These are phyloP conservation scores for Syzygium oleosum DNA, from an alignment of 345 rosid species.

Conservation along the genomic window DNA sequence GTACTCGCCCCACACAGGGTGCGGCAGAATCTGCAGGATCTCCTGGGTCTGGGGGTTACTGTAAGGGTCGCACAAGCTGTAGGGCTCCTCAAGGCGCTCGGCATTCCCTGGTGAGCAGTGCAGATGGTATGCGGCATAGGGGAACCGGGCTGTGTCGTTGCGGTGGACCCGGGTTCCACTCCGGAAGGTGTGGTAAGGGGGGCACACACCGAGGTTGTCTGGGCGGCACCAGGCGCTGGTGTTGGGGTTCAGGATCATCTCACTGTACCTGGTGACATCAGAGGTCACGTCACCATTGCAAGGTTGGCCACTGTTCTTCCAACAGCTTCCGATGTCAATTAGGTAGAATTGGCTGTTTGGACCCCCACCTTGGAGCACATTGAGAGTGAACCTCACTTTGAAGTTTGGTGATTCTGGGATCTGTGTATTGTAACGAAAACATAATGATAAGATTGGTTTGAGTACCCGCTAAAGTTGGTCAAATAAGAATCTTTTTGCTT, in stretches of 20 bases:
- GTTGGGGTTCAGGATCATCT: slow-evolving; percentile 56
- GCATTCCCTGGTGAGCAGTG: slow-evolving; percentile 67
- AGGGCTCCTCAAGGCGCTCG: slow-evolving; percentile 25
- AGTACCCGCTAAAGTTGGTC: background rate
- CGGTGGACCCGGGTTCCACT: slow-evolving; percentile 36
- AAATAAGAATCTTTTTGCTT: background rate
- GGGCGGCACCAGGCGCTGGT: slow-evolving; percentile 39
- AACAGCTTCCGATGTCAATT: slow-evolving; percentile 73
- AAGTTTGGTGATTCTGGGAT: slow-evolving; percentile 75
- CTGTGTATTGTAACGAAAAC: slow-evolving; percentile 17
- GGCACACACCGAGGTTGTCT: slow-evolving; percentile 28
- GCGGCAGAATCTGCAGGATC: slow-evolving; percentile 64
- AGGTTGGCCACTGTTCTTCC: slow-evolving; percentile 66
- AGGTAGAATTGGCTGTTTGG: slow-evolving; percentile 65
- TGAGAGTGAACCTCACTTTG: slow-evolving; percentile 44
- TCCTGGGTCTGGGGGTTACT: slow-evolving; percentile 75
- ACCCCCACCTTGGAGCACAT: slow-evolving; percentile 68
- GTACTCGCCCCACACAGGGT: slow-evolving; percentile 60
- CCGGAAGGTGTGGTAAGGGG: slow-evolving; percentile 50
- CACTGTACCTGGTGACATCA: slow-evolving; percentile 74
- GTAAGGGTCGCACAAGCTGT: slow-evolving; percentile 47
- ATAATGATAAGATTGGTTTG: background rate
- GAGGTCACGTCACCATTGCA: slow-evolving; percentile 62
- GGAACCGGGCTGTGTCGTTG: slow-evolving; percentile 33
- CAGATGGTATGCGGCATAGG: slow-evolving; percentile 52